Evolutionary conservation across 2,329 filamentous ascomycete species (phyloP), one percentile per base, ranked within the genome.

Genomic region (Ambrosiella cleistominuta): DNA sequence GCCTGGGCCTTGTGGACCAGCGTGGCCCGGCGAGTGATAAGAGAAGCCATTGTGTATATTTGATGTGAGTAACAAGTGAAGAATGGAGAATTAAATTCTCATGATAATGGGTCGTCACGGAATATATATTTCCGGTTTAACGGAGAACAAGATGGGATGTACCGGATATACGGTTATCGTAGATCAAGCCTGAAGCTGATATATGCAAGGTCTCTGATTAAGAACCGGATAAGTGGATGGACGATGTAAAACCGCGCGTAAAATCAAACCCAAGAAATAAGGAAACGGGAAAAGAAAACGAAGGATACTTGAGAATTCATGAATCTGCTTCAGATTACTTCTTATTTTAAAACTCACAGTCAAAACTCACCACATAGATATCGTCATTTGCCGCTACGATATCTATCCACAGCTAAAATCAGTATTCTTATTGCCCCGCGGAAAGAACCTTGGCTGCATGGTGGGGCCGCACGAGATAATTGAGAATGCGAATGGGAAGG

Each of bases 11-110:
- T 60, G 19, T 56, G 59, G 17, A 49, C 37, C 13, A 38, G 19
- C 15, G 53, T 40, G 27, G 56, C 56, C 56, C 59, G 56, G 15
- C 56, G 56, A 35, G 56, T 55, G 36, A 60, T 54, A 27, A 47
- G 45, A 45, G 59, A 60, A n/a, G 59, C 35, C 59, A 60, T 60
- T 47, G 12, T 49, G n/a, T 37, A n/a, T 1, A n/a, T 17, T 6
- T 39, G 9, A 40, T 17, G 40, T 42, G 39, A 42, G 27, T 27
- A 44, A 13, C 36, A 17, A 12, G 44, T 51, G 39, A 37, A 51
- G 7, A 36, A 15, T n/a, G 36, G 12, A 39, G 27, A 36, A 37
- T 37, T 35, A 35, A 12, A 12, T 19, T 15, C 7, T 19, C n/a
- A 7, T 9, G 15, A 42, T 13, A 53, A 36, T 15, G 17, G 17